Evolutionary conservation across 768 basidiomycete species (phyloP).

Genomic region (Auricularia sp.): DNA sequence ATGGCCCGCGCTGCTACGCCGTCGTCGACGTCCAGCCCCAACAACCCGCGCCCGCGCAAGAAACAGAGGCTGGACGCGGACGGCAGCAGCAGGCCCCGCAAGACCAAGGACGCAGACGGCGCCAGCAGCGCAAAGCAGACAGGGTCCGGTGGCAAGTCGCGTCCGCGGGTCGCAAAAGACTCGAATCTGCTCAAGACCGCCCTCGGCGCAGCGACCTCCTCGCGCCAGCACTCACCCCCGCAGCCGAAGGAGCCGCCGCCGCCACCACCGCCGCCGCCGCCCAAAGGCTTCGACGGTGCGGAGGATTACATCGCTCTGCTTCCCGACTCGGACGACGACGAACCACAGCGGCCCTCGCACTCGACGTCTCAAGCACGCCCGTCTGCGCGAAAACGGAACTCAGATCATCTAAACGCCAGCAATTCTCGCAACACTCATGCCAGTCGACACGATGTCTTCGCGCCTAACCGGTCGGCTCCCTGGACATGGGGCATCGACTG

Average conservation of each 20-base stretch:
- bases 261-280: background rate
- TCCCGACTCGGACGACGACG: background rate
- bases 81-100: background rate
- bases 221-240: background rate
- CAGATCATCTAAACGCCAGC: background rate
- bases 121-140: background rate
- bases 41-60: background rate
- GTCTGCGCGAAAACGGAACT: background rate
- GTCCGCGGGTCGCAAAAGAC: background rate
- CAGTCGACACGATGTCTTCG: background rate
- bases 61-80: background rate
- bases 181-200: background rate
- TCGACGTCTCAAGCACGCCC: background rate
- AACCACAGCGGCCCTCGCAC: background rate
- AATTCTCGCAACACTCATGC: background rate
- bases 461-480: background rate
- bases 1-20: background rate
- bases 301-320: background rate
- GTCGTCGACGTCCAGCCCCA: background rate
- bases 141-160: background rate
- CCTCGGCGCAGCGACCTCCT: background rate
- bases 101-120: background rate
- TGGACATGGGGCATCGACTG: constrained; percentile 2
- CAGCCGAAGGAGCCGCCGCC: background rate
- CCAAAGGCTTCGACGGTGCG: background rate